These are phyloP conservation scores for Anthoceros angustus DNA, from an alignment of 225 moss, liverwort and hornwort genomes.

Conservation along the genomic window DNA sequence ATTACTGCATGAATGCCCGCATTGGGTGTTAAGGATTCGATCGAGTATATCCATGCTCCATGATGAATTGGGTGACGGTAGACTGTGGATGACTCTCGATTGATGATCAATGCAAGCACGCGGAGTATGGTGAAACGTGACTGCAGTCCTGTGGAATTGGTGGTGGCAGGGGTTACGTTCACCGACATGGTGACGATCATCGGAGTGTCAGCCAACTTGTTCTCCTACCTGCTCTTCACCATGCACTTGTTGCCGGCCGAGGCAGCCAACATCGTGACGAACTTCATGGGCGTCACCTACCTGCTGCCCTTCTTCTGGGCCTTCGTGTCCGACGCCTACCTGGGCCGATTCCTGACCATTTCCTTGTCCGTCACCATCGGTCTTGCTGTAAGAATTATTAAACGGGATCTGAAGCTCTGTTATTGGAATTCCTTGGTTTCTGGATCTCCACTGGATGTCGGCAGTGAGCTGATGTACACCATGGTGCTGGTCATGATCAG, in stretches of 20 bases:
- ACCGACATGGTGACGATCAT: background rate
- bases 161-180: background rate
- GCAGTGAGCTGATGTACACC: background rate
- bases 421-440: background rate
- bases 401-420: background rate
- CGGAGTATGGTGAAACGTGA: too few relatives aligned
- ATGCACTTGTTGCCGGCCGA: background rate
- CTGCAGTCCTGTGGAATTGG: too few relatives aligned
- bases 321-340: background rate
- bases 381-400: background rate
- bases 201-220: background rate
- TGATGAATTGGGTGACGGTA: too few relatives aligned
- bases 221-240: background rate
- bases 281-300: background rate
- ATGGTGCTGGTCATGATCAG: background rate
- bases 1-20: too few relatives aligned
- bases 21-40: too few relatives aligned
- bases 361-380: background rate
- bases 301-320: slow-evolving; percentile 3
- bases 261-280: background rate
- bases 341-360: background rate
- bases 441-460: background rate
- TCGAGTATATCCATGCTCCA: too few relatives aligned
- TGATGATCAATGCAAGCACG: too few relatives aligned
- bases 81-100: too few relatives aligned